phyloP scores from a whole-genome alignment of 1,139 yeast genomes.

The Debaryomyces robertsiae region DNA sequence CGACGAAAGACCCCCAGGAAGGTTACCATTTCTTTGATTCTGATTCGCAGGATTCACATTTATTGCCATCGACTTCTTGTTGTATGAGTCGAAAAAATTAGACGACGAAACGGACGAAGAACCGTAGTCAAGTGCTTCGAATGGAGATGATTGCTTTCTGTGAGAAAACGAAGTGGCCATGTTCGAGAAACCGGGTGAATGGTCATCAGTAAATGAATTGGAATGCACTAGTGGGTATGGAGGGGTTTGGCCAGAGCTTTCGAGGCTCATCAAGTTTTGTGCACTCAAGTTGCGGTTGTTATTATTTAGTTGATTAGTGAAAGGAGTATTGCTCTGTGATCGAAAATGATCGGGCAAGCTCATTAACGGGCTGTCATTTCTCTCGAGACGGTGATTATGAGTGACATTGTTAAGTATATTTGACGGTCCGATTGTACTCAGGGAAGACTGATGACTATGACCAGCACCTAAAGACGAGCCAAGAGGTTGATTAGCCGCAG shows the following conservation, averaged over 20 bases:
- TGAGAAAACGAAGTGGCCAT: too few species aligned
- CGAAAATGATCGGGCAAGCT: constrained; percentile 29
- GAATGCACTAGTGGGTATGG: constrained; percentile 10
- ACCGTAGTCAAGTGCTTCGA: constrained; percentile 7
- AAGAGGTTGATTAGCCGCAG: background rate
- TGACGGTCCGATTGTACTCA: constrained; percentile 15
- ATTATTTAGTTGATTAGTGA: constrained; percentile 3
- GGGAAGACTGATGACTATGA: constrained; percentile 1
- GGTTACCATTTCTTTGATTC: constrained; percentile 1
- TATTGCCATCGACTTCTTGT: constrained; percentile 4
- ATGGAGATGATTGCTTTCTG: background rate
- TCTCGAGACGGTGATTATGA: constrained; percentile 15
- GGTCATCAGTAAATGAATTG: constrained; percentile 9
- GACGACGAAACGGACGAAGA: constrained; percentile 7
- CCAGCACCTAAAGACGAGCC: constrained; percentile 15
- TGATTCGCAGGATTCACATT: constrained; percentile 4
- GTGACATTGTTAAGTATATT: constrained; percentile 12
- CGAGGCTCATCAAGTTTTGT: constrained; percentile 1
- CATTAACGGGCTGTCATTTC: constrained; percentile 27
- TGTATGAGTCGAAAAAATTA: constrained; percentile 12
- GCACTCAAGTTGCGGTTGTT: constrained; percentile 1
- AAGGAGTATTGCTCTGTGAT: constrained; percentile 21
- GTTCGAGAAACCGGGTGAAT: background rate
- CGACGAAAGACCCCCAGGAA: constrained; percentile 1
- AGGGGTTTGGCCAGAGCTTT: constrained; percentile 6